Evolutionary conservation across 331 rosid species (phyloP).

Genomic region (Ulmus americana): DNA sequence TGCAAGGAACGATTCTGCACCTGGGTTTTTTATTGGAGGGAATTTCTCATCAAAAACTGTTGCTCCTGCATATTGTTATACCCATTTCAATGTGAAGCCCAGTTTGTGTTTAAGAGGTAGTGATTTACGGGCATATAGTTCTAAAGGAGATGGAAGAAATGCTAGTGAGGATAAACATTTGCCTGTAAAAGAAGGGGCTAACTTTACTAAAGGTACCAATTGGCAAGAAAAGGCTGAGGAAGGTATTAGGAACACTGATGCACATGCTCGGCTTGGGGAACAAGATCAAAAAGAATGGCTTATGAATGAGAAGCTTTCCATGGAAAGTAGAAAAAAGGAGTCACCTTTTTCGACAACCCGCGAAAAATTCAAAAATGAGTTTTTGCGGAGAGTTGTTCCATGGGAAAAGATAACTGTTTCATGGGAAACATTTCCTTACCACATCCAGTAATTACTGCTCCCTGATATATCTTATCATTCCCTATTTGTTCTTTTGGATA

Average conservation of each 20-base stretch:
- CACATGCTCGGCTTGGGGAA: conserved; percentile 68
- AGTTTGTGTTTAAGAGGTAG: conserved; percentile 31
- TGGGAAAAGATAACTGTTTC: conserved; percentile 90
- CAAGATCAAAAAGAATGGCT: conserved; percentile 94
- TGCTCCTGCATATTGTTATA: conserved; percentile 29
- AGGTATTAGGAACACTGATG: conserved; percentile 41
- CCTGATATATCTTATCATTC: conserved; percentile 16
- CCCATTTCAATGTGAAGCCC: conserved; percentile 27
- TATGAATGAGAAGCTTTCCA: conserved; percentile 53
- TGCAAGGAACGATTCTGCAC: conserved; percentile 27
- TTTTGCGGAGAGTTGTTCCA: conserved; percentile 73
- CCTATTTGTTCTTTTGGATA: neutral
- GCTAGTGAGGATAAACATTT: conserved; percentile 58
- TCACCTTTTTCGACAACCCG: conserved; percentile 67
- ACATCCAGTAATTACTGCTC: conserved; percentile 54
- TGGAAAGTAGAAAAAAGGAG: conserved; percentile 61
- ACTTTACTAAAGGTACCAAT: conserved; percentile 36
- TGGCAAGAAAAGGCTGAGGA: conserved; percentile 38
- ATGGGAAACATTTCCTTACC: conserved; percentile 89
- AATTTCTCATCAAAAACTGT: conserved; percentile 24
- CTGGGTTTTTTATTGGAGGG: conserved; percentile 38
- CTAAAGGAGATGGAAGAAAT: conserved; percentile 78
- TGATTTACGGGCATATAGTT: conserved; percentile 54
- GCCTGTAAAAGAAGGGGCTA: conserved; percentile 50
- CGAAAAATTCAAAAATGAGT: conserved; percentile 77